phyloP scores from a whole-genome alignment of 169 alveolate genomes.

The Hammondia hammondi region DNA sequence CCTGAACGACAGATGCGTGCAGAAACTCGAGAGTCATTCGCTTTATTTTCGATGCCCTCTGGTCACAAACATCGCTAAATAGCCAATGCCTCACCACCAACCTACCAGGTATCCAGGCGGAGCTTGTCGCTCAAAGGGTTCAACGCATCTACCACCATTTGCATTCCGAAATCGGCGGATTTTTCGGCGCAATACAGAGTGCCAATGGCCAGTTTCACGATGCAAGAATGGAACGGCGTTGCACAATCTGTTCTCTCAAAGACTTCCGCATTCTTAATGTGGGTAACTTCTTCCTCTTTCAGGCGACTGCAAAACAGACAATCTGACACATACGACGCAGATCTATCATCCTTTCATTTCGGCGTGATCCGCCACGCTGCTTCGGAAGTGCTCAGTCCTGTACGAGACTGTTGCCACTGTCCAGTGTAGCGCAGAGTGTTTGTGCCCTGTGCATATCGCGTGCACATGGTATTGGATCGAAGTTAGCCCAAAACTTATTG shows the following conservation, averaged over 20 bases:
- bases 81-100: too few species aligned
- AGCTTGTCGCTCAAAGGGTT: conserved; percentile 30
- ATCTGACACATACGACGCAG: too few species aligned
- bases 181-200: conserved; percentile 64
- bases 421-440: too few species aligned
- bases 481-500: too few species aligned
- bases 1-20: not conserved
- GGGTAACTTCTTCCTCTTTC: conserved; percentile 13
- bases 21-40: not conserved
- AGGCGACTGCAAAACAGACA: conserved; percentile 24
- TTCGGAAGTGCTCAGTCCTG: not conserved
- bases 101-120: conserved; percentile 55
- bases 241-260: not conserved
- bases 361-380: not conserved
- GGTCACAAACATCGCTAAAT: too few species aligned
- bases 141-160: conserved; percentile 44
- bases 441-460: too few species aligned
- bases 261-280: not conserved
- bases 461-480: too few species aligned
- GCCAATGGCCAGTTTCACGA: conserved; percentile 62
- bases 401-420: too few species aligned
- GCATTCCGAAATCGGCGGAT: conserved; percentile 49
- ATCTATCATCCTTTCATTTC: not conserved
- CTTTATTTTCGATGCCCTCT: too few species aligned
- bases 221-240: conserved; percentile 7